Percentiles rank a stretch among this genome's conserved stretches.
phyloP scores from a whole-genome alignment of 2,329 filamentous ascomycete species.

The Drechslera avenae region DNA sequence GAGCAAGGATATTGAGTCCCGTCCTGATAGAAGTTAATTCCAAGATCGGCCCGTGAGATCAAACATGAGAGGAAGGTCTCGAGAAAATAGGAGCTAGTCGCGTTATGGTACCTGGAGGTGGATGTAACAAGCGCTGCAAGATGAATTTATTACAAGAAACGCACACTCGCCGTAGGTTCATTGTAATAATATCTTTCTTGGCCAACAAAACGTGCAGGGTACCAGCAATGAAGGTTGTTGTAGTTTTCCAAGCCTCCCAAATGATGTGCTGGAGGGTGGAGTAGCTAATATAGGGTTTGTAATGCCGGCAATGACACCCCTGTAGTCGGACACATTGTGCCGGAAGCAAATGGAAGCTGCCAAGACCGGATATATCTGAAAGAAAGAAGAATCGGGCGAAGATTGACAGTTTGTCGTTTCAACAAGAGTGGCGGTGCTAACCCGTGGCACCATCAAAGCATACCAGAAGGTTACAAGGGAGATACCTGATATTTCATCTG shows the following conservation, averaged over 20 bases:
- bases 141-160: background rate
- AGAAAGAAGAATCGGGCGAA: background rate
- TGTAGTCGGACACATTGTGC: slow-evolving; percentile 12
- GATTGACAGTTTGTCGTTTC: slow-evolving; percentile 4
- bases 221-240: background rate
- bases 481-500: background rate
- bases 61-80: no score
- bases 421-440: background rate
- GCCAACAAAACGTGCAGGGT: background rate
- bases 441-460: background rate
- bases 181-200: no score
- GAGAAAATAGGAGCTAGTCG: background rate
- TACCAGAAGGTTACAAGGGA: background rate
- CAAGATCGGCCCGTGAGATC: background rate
- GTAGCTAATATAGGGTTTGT: background rate
- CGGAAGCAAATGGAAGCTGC: slow-evolving; percentile 1
- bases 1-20: background rate
- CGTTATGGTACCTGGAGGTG: background rate
- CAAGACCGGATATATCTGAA: background rate
- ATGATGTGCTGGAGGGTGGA: background rate
- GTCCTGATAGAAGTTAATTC: background rate
- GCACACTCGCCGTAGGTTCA: no score
- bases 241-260: background rate
- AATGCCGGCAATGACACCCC: slow-evolving; percentile 8
- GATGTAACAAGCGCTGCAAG: background rate